phyloP scores from a whole-genome alignment of 805 yeast genomes.

The Teunomyces stri region DNA sequence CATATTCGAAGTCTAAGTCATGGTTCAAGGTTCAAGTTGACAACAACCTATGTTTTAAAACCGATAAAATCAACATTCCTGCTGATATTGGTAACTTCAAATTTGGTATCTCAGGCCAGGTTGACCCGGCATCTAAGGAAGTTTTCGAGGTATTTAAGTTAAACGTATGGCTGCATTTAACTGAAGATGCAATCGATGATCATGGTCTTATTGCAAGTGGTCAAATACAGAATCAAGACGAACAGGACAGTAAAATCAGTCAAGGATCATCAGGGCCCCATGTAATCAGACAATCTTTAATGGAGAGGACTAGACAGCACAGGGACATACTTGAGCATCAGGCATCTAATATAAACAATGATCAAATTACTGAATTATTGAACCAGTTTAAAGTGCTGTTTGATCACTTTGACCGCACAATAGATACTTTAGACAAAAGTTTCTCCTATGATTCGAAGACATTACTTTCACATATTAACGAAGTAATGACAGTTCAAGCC shows the following conservation, averaged over 20 bases:
- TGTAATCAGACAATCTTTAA: slow-evolving; percentile 31
- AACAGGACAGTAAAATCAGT: slow-evolving; percentile 23
- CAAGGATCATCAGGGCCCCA: slow-evolving; percentile 15
- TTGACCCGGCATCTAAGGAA: slow-evolving; percentile 44
- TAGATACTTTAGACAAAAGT: slow-evolving; percentile 7
- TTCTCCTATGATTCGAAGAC: slow-evolving; percentile 10
- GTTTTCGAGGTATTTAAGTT: slow-evolving; percentile 63
- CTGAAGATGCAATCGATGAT: slow-evolving; percentile 56
- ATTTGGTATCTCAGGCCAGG: slow-evolving; percentile 53
- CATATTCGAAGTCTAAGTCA: slow-evolving; percentile 46
- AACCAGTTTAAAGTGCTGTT: background rate
- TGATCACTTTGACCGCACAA: background rate
- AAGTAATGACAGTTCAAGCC: slow-evolving; percentile 15
- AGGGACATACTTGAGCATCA: background rate
- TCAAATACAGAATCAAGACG: slow-evolving; percentile 27
- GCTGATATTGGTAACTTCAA: slow-evolving; percentile 31
- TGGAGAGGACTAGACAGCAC: slow-evolving; percentile 26
- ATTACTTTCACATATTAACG: slow-evolving; percentile 13
- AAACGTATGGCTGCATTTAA: slow-evolving; percentile 51
- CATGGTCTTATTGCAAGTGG: slow-evolving; percentile 49
- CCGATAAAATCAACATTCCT: slow-evolving; percentile 52
- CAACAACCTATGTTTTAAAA: slow-evolving; percentile 67
- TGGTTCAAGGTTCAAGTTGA: slow-evolving; percentile 67
- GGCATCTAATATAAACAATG: background rate
- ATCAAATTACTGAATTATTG: background rate